Conservation (phyloP, 768 basidiomycete species). For the Pulveroboletus sp. region DNA sequence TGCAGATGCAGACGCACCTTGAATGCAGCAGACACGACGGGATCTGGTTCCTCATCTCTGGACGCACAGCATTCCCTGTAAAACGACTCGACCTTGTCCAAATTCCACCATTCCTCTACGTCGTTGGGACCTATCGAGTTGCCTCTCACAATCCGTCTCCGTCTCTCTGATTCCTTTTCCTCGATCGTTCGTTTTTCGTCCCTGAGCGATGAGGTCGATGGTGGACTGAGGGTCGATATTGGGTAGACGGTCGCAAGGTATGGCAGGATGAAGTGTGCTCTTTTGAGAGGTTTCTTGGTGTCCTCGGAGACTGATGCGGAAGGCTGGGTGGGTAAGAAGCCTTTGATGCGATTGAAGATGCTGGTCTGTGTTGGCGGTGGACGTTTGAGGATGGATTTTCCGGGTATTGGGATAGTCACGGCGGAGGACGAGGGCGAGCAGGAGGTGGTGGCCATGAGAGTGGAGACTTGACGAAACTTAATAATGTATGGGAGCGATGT, state of each 20-base stretch:
- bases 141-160: conserved; percentile 60
- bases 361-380: conserved; percentile 65
- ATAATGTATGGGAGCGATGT: background rate
- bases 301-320: conserved; percentile 31
- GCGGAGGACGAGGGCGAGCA: conserved; percentile 75
- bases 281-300: conserved; percentile 62
- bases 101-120: conserved; percentile 72
- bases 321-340: conserved; percentile 62
- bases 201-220: conserved; percentile 70
- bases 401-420: conserved; percentile 73
- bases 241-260: conserved; percentile 86
- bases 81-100: conserved; percentile 80
- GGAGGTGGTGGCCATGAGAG: conserved; percentile 33
- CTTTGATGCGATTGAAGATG: conserved; percentile 68
- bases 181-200: conserved; percentile 82
- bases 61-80: conserved; percentile 82
- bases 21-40: conserved; percentile 60
- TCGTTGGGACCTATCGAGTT: conserved; percentile 36
- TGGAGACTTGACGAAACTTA: background rate
- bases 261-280: conserved; percentile 89
- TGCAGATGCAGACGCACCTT: conserved; percentile 42
- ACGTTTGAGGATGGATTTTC: conserved; percentile 77
- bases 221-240: conserved; percentile 79
- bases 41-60: conserved; percentile 66
- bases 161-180: conserved; percentile 64